These are phyloP conservation scores for Monilinia aucupariae DNA, from an alignment of 2,329 filamentous ascomycete genomes.

Conservation along the genomic window DNA sequence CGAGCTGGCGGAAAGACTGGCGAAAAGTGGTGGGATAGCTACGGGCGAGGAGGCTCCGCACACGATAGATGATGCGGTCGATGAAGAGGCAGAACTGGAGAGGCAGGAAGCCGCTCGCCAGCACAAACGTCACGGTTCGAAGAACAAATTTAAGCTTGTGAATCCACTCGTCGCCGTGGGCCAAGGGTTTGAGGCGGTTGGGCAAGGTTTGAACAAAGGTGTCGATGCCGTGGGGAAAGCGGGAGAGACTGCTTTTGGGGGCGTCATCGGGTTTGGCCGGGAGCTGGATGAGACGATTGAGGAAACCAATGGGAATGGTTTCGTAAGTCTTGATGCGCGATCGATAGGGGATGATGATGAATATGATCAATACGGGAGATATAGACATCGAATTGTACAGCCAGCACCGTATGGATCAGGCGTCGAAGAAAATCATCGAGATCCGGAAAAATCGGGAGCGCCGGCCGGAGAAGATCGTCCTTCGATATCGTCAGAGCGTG, in stretches of 20 bases:
- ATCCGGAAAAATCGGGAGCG: constrained; percentile 8
- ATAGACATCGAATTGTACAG: constrained; percentile 17
- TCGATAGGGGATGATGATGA: constrained; percentile 26
- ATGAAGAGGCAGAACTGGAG: constrained; percentile 35
- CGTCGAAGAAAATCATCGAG: constrained; percentile 21
- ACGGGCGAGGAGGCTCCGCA: constrained; percentile 52
- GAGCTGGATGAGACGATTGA: constrained; percentile 50
- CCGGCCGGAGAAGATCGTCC: constrained; percentile 15
- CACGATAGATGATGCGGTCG: constrained; percentile 43
- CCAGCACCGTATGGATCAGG: constrained; percentile 24
- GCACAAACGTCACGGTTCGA: constrained; percentile 16
- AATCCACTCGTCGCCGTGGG: constrained; percentile 29
- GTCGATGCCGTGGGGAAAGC: constrained; percentile 33
- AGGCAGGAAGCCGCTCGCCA: constrained; percentile 19
- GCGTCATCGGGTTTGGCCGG: constrained; percentile 43
- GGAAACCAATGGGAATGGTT: constrained; percentile 47
- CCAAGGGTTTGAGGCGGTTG: constrained; percentile 30
- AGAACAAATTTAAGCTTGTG: constrained; percentile 27
- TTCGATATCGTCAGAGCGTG: constrained; percentile 11
- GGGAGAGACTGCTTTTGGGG: constrained; percentile 42
- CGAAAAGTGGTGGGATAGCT: constrained; percentile 46
- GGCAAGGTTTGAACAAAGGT: constrained; percentile 30
- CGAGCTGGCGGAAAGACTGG: constrained; percentile 40
- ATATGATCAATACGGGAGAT: constrained; percentile 33
- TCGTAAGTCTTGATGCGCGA: constrained; percentile 28